phyloP scores from a whole-genome alignment of 2,329 filamentous ascomycete species.

The Alternaria ethzedia region DNA sequence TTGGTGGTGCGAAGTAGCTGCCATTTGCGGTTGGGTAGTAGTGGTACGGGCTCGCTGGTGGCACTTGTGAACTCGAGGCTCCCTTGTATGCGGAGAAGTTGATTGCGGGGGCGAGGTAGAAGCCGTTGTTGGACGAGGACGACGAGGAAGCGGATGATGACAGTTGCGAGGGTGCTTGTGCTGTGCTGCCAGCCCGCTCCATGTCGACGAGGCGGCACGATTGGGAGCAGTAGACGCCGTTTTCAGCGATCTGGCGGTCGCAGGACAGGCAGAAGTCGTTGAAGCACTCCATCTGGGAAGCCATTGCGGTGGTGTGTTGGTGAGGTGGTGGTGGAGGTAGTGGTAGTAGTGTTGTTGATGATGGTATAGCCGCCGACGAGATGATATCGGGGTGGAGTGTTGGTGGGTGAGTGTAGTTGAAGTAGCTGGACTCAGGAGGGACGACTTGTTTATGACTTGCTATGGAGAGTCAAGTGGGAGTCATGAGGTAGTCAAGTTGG shows the following conservation, averaged over 20 bases:
- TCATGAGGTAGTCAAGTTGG: conserved; percentile 25
- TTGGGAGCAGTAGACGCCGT: conserved; percentile 89
- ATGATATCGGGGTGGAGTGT: background rate
- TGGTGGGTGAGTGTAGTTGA: background rate
- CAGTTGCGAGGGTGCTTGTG: conserved; percentile 48
- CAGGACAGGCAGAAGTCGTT: conserved; percentile 94
- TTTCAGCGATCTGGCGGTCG: conserved; percentile 80
- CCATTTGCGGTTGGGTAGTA: conserved; percentile 44
- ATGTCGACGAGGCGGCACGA: conserved; percentile 87
- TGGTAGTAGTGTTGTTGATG: background rate
- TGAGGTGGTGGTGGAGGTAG: conserved; percentile 3
- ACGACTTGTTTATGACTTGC: no score
- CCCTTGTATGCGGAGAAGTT: conserved; percentile 72
- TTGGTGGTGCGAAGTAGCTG: conserved; percentile 48
- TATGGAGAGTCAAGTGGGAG: conserved; percentile 27
- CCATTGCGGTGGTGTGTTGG: conserved; percentile 31
- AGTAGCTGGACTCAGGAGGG: conserved; percentile 1
- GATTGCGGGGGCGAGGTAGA: conserved; percentile 76
- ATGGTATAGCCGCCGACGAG: background rate
- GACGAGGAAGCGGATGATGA: conserved; percentile 62
- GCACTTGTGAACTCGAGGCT: conserved; percentile 57
- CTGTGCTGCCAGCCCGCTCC: conserved; percentile 65
- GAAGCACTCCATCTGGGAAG: conserved; percentile 70
- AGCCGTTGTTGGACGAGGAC: conserved; percentile 59
- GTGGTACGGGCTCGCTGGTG: conserved; percentile 54